phyloP scores from a whole-genome alignment of 148 eudicot species.

The Diospyros lotus region DNA sequence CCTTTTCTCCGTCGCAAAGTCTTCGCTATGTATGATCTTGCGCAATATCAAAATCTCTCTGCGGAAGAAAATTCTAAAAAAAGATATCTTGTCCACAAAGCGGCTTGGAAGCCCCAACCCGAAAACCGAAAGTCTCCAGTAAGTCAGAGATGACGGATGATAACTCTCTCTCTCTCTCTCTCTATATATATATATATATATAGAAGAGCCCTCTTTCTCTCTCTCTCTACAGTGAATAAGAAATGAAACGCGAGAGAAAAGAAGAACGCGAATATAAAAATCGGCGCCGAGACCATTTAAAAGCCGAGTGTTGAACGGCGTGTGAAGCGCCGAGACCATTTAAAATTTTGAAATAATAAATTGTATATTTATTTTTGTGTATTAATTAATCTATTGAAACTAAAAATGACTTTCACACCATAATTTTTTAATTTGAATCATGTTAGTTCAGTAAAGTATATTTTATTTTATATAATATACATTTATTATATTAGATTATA shows the following conservation, averaged over 20 bases:
- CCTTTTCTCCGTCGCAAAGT: background rate
- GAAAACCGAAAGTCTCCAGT: background rate
- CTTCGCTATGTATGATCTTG: background rate
- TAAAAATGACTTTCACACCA: no score
- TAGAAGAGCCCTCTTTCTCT: background rate
- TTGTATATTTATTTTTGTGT: no score
- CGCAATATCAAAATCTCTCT: no score
- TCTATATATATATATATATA: no score
- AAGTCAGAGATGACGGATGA: background rate
- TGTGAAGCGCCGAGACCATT: no score
- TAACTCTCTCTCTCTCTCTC: constrained; percentile 16
- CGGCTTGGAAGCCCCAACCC: background rate
- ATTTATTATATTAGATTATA: no score
- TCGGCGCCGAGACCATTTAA: constrained; percentile 4
- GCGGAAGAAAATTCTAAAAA: background rate
- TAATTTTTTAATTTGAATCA: no score
- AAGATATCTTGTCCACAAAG: constrained; percentile 7
- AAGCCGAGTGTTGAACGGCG: no score
- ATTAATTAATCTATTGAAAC: no score
- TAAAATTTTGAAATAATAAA: no score
- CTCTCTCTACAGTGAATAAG: background rate
- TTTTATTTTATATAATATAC: no score
- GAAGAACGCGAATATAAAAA: background rate
- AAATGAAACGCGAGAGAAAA: background rate
- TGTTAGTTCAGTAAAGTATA: no score